Evolutionary conservation across 257 asterid genomes (phyloP), one percentile per base, ranked within the genome.

Genomic region (Forsythia suspensa): DNA sequence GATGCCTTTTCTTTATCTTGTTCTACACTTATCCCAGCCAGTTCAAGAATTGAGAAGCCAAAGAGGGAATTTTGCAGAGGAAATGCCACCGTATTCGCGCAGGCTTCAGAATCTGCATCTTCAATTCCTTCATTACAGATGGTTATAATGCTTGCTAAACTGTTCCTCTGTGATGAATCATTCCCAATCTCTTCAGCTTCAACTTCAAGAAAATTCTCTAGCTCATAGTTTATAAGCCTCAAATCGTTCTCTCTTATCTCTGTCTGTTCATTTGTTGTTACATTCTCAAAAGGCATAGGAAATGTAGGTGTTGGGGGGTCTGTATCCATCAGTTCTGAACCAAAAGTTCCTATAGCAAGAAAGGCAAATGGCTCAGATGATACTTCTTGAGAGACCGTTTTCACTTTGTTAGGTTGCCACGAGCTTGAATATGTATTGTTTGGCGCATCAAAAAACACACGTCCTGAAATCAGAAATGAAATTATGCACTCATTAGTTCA

Each of bases 311-410:
- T 90, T 69, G 97, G 88, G 76, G 95, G 93, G 69, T 88, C 93
- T 61, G 86, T 82, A 77, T 75, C 71, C 61, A 71, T 76, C 77
- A 88, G 78, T 79, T 91, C 92, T 82, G 80, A 80, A 57, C 97
- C 97, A 5, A 94, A 87, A 83, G 97, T 94, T 37, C 97, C 97
- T 82, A 94, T 94, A 79, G 98, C 85, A 72, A 94, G 97, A 82
- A 94, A 91, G n/a, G 92, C 93, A 82, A 91, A 92, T 71, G 89
- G 82, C 77, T 92, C 94, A 67, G 74, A 79, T 79, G 83, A 76
- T 80, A 84, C 94, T 63, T 90, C 91, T 79, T 85, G 82, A 79
- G 36, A 81, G 43, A 48, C 61, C 75, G 52, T 79, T 76, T 86
- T 85, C 42, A 41, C 82, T 75, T 71, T 67, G 77, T 81, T 80